Evolutionary conservation across 768 basidiomycete genomes (phyloP), one percentile per base, ranked within the genome.

Genomic region (button mushroom (Agaricus bisporus)): DNA sequence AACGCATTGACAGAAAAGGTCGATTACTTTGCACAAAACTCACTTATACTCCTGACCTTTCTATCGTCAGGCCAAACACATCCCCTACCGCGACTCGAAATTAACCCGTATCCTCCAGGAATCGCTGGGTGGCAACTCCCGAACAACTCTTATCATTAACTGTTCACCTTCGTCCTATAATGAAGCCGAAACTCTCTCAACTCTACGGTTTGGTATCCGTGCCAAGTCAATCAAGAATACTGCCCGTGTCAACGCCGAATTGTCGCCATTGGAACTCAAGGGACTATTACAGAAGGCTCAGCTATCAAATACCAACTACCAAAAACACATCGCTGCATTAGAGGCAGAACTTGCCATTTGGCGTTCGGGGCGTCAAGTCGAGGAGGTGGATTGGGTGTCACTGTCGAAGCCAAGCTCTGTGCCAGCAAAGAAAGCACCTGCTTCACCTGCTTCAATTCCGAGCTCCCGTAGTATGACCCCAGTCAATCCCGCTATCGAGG

Each of bases 141-240:
- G 91, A 32, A 91, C 91, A 35, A 99, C 97, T 0, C 83, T 98
- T n/a, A 95, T 99, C 63, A 99, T 99, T 72, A 99, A 98, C 70
- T 98, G 97, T 65, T 99, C 97, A 15, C 97, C 97, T 15, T 95
- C 93, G 1, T 85, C 91, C 0, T 99, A 94, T 74, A 99, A 99
- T 64, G 97, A 98, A 68, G 76, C 91, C 2, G 97, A 99, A 70
- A 99, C 97, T 0, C 76, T 99, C 32, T 89, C 88, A 2, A 99
- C 97, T 3, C 82, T 99, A n/a, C 88, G 97, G 22, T 99, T 99
- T 68, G 97, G 97, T 76, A 98, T 98, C 67, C 91, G 97, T 59
- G 95, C 97, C n/a, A 99, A 99, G 72, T 91, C 91, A n/a, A 99
- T 99, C 83, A 98, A 98, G 90, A 99, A 99, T 71, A 91, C 90